Percentiles rank a stretch among this genome's conserved stretches.
phyloP scores from a whole-genome alignment of 2,329 filamentous ascomycete genomes.

The Diplocarpon rosae region DNA sequence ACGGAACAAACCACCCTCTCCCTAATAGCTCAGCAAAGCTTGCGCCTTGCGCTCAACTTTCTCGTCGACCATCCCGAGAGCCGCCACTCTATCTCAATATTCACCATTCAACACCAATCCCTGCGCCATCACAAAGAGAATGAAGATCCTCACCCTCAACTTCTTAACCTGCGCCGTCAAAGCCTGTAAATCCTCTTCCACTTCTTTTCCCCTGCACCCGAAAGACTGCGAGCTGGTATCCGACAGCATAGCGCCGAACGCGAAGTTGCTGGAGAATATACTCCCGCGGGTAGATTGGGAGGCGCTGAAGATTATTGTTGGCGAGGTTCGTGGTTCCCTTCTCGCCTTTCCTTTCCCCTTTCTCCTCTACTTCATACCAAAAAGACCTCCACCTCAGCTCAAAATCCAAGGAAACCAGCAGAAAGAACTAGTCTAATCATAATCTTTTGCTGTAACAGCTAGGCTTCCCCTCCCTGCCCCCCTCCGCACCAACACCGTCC shows the following conservation, averaged over 20 bases:
- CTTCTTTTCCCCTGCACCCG: slow-evolving; percentile 84
- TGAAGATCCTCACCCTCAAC: slow-evolving; percentile 95
- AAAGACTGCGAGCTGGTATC: slow-evolving; percentile 84
- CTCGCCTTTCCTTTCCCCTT: background rate
- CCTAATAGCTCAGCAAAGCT: background rate
- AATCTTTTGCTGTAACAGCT: slow-evolving; percentile 41
- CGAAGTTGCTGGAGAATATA: slow-evolving; percentile 71
- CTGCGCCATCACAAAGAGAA: slow-evolving; percentile 29
- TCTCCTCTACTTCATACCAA: background rate
- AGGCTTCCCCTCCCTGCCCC: slow-evolving; percentile 64
- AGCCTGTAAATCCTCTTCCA: slow-evolving; percentile 71
- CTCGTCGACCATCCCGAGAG: background rate
- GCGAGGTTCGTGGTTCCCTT: slow-evolving; percentile 48
- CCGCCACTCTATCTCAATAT: background rate
- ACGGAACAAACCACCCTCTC: background rate
- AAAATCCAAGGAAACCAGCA: background rate
- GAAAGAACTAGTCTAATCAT: slow-evolving; percentile 6
- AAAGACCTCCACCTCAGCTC: background rate
- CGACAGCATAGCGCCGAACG: slow-evolving; percentile 70
- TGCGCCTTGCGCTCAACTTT: background rate
- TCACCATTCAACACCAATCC: background rate
- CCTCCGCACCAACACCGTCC: slow-evolving; percentile 49
- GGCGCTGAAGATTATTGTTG: slow-evolving; percentile 62
- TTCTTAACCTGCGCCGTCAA: slow-evolving; percentile 96
- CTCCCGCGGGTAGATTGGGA: slow-evolving; percentile 83